A percentile compares a stretch with the other conserved stretches of the same genome.
Evolutionary conservation across 2,329 filamentous ascomycete species (phyloP).

Genomic region (Teratosphaeria nubilosa): DNA sequence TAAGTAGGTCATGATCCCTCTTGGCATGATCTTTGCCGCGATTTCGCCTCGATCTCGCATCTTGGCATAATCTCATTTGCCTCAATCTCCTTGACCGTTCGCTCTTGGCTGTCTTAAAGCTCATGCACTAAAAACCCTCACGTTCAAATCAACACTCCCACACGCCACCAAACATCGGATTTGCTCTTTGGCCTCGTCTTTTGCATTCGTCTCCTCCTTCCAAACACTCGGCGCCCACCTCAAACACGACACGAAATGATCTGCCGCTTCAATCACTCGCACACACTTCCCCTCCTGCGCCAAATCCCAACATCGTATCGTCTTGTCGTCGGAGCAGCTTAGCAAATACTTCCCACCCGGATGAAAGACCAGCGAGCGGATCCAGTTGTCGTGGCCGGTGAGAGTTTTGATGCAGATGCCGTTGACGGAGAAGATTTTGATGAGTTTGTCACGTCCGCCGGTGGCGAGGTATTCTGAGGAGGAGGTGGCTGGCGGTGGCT

Average conservation of each 20-base stretch:
- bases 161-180: constrained; percentile 82
- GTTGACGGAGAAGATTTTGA: constrained; percentile 77
- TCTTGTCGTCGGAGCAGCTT: constrained; percentile 81
- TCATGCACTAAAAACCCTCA: constrained; percentile 62
- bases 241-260: constrained; percentile 76
- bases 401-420: constrained; percentile 79
- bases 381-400: constrained; percentile 88
- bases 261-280: constrained; percentile 64
- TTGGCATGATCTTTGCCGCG: too few relatives aligned
- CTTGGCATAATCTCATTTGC: too few relatives aligned
- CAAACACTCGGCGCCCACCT: constrained; percentile 73
- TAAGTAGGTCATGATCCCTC: too few relatives aligned
- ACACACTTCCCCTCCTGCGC: constrained; percentile 84
- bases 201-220: constrained; percentile 40
- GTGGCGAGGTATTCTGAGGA: constrained; percentile 84
- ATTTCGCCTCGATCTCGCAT: too few relatives aligned
- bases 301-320: constrained; percentile 87
- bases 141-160: constrained; percentile 70
- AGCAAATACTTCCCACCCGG: constrained; percentile 85
- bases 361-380: constrained; percentile 76
- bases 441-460: constrained; percentile 80
- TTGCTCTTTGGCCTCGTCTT: constrained; percentile 43
- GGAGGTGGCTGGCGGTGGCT: constrained; percentile 61
- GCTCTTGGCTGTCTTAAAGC: too few relatives aligned
- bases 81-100: too few relatives aligned